These are phyloP conservation scores for Colletotrichum filicis DNA, from an alignment of 2,329 filamentous ascomycete species.

Conservation along the genomic window DNA sequence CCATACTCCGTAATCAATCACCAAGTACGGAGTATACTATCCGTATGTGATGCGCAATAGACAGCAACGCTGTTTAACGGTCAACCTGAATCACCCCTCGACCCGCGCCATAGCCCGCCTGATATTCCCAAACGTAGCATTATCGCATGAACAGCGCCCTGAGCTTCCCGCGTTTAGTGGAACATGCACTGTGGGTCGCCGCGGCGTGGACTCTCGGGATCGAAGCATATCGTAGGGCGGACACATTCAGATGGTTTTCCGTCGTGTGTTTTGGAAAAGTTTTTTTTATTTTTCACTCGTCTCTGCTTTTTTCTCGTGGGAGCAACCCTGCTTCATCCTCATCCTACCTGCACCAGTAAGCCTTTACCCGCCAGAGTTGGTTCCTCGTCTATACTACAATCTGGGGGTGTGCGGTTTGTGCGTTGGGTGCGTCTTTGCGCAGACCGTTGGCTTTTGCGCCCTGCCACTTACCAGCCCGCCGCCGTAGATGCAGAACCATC, in stretches of 20 bases:
- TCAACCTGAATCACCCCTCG: background rate
- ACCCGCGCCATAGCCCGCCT: background rate
- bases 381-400: background rate
- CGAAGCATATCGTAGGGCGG: slow-evolving; percentile 14
- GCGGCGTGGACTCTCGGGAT: slow-evolving; percentile 6
- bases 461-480: background rate
- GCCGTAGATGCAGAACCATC: slow-evolving; percentile 1
- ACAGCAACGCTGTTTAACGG: background rate
- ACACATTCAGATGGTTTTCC: slow-evolving; percentile 19
- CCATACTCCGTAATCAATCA: background rate
- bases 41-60: background rate
- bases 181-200: slow-evolving; percentile 5
- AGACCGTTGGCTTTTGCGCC: slow-evolving; percentile 29
- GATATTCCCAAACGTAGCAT: slow-evolving; percentile 8
- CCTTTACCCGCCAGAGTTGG: background rate
- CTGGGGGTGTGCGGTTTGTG: background rate
- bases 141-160: slow-evolving; percentile 29
- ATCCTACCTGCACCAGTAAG: background rate
- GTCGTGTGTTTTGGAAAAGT: background rate
- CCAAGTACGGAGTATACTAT: too few species aligned
- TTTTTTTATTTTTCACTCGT: background rate
- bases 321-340: slow-evolving; percentile 1
- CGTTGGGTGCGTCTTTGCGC: slow-evolving; percentile 10
- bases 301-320: background rate
- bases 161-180: slow-evolving; percentile 22